Base-by-base conservation (phyloP, 1,284 basidiomycete species). In the Ustilago cynodontis region DNA sequence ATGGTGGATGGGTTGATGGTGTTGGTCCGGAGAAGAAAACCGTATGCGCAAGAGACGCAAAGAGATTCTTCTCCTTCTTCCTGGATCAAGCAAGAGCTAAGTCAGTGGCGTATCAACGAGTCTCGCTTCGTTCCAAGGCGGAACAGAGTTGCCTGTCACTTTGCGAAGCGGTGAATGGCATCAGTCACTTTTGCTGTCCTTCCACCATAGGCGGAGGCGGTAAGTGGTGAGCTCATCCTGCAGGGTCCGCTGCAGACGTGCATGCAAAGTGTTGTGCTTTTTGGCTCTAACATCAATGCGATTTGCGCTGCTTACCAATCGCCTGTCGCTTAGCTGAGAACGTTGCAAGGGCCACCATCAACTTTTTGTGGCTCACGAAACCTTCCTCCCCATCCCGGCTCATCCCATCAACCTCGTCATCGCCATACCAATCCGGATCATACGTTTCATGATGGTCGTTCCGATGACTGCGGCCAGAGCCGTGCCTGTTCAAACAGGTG, bases 161-260 rank as follows among this genome's bases (percentile, higher is more conserved):
- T 29, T 14, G 35, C 28, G 22, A 26, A 26, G 43, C 43, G 11
- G 16, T 49, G 20, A n/a, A 26, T 49, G 56, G 14, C 45, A 57
- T 53, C 41, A 45, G 49, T 61, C 65, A 67, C 53, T 59, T 52
- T 53, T 50, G 45, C 35, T 35, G 39, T 10, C 6, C 4, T n/a
- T n/a, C n/a, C 20, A 47, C 37, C 9, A 28, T 43, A 43, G 16
- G 29, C 13, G 47, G 24, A 51, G 50, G 5, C 20, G 47, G 49
- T 52, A 1, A 45, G n/a, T 26, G 59, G 62, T 72, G 70, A 72
- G 70, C 65, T 72, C 64, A 72, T 67, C 29, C 59, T 65, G 69
- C 69, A 71, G 69, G 69, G 69, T 71, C 69, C 47, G 58, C 55
- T 49, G 61, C 68, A 54, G 9, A 9, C 31, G 18, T 65, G 69